phyloP scores from a whole-genome alignment of 1,284 basidiomycete species.

The Paramarasmius palmivorus region DNA sequence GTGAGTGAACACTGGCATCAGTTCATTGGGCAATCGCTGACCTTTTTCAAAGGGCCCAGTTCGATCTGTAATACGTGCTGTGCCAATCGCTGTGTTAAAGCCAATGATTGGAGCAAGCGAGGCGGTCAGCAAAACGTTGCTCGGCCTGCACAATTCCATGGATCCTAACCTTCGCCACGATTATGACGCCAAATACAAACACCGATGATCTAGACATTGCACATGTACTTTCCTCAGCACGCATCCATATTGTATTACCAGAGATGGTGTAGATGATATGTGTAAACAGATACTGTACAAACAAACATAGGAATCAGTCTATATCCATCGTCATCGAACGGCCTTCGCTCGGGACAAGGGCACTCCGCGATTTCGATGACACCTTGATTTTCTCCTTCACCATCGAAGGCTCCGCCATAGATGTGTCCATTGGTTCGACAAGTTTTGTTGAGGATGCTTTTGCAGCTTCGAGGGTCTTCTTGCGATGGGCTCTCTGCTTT shows the following conservation, averaged over 20 bases:
- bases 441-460: conserved; percentile 68
- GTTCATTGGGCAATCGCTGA: conserved; percentile 8
- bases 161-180: conserved; percentile 81
- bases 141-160: conserved; percentile 89
- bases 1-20: conserved; percentile 42
- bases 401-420: conserved; percentile 45
- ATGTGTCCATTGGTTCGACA: conserved; percentile 63
- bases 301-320: conserved; percentile 49
- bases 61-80: conserved; percentile 90
- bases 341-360: conserved; percentile 75
- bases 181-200: conserved; percentile 89
- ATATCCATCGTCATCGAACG: conserved; percentile 83
- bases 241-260: background rate
- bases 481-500: conserved; percentile 68
- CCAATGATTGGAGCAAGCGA: conserved; percentile 97
- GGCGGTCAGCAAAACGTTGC: conserved; percentile 92
- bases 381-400: conserved; percentile 82
- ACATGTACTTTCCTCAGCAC: background rate
- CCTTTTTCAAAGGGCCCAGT: conserved; percentile 71
- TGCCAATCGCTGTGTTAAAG: conserved; percentile 94
- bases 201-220: conserved; percentile 40
- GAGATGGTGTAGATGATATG: no score
- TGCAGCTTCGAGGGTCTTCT: conserved; percentile 59
- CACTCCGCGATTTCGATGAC: conserved; percentile 64
- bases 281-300: no score